These are phyloP conservation scores for Vaccinium vitisidaea DNA, from an alignment of 148 eudicot species.

Conservation along the genomic window DNA sequence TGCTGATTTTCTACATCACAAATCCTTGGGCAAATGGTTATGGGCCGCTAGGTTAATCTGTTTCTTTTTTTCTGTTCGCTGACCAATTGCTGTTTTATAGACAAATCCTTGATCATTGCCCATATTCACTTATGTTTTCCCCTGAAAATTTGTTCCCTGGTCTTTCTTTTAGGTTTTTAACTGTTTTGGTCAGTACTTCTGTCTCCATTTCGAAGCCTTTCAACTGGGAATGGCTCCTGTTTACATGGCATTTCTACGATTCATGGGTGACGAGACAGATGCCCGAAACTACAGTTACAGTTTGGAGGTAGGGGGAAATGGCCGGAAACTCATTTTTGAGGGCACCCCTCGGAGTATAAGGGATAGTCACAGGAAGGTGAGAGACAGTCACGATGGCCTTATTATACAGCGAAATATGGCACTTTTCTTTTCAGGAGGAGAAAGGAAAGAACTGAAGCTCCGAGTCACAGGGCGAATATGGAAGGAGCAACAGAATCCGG, in stretches of 20 bases:
- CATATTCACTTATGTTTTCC: background rate
- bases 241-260: constrained; percentile 83
- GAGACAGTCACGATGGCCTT: constrained; percentile 82
- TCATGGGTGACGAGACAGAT: constrained; percentile 83
- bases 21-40: background rate
- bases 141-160: background rate
- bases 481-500: constrained; percentile 41
- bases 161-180: constrained; percentile 58
- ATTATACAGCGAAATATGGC: constrained; percentile 45
- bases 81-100: background rate
- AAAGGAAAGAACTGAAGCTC: constrained; percentile 41
- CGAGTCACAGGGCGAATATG: constrained; percentile 41
- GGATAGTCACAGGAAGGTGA: constrained; percentile 74
- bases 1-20: background rate
- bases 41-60: background rate
- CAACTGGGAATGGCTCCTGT: constrained; percentile 91
- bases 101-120: background rate
- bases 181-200: constrained; percentile 82
- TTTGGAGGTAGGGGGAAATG: constrained; percentile 82
- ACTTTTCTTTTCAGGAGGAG: constrained; percentile 45
- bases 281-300: constrained; percentile 82
- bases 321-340: constrained; percentile 73
- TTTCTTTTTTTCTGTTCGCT: background rate
- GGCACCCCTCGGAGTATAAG: constrained; percentile 82
- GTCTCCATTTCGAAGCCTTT: constrained; percentile 88